Base-by-base conservation (phyloP, 805 yeast species). In the Candida quercuum region DNA sequence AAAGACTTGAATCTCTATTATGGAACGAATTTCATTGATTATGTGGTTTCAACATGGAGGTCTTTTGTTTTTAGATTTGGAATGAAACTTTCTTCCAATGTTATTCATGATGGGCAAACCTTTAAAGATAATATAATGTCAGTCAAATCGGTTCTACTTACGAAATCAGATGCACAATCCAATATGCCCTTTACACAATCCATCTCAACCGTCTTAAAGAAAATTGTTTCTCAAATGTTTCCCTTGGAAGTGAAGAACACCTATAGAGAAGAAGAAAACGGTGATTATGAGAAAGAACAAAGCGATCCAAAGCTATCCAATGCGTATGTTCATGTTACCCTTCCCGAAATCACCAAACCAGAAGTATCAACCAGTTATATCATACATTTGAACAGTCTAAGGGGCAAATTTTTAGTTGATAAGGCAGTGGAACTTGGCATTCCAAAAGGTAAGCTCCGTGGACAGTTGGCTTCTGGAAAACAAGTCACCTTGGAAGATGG, bases 51-150 rank as follows among this genome's bases (percentile, higher is more conserved):
- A 1, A 76, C 91, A 0, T 87, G 96, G 95, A 71, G 95, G 46
- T 77, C 78, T 47, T 89, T 91, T 62, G 86, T 88, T 12, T 86
- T 86, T 56, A 72, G 96, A 45, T 74, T 80, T 49, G 88, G 87
- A 1, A 71, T 83, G 34, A 67, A 71, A 25, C 55, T 85, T 37
- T 59, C 59, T 4, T 51, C 66, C 3, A 49, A 43, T 14, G 43
- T 56, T 3, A 27, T 60, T 24, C 37, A 39, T 12, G 40, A 59
- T 35, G 47, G 46, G 6, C 43, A 46, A 14, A 32, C 44, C 0
- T 61, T 46, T 28, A 45, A 50, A n/a, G 67, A 64, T 42, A 52
- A 68, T 14, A 59, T 63, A 29, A 44, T 73, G 37, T 42, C 49
- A 16, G 43, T 52, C 20, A 30, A 33, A 26, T 31, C 50, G 3